Evolutionary conservation across 2,329 filamentous ascomycete species (phyloP).

Genomic region (Sporothrix schenckii): DNA sequence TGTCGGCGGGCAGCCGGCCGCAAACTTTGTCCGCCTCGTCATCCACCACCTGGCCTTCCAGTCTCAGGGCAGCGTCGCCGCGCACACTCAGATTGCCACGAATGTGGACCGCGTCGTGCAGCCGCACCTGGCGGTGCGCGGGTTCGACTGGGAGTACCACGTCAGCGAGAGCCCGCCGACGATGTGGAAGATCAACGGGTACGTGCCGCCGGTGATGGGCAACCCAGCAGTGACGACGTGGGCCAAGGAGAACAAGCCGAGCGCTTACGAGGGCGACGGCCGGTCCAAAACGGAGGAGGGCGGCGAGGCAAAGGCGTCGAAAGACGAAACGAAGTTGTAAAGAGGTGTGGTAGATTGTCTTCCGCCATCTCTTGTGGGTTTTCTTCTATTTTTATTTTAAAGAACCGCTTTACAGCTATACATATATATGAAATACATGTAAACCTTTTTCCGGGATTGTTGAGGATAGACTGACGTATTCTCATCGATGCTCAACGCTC

Average conservation of each 20-base stretch:
- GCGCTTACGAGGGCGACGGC: slow-evolving; percentile 13
- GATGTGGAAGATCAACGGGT: slow-evolving; percentile 50
- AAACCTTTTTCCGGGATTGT: too few species aligned
- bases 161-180: slow-evolving; percentile 48
- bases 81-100: slow-evolving; percentile 21
- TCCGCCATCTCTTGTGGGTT: background rate
- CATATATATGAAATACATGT: too few species aligned
- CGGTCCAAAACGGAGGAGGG: too few species aligned
- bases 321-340: background rate
- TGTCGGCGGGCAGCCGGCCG: slow-evolving; percentile 21
- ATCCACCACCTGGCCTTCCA: slow-evolving; percentile 33
- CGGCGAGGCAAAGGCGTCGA: background rate
- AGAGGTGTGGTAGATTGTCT: background rate
- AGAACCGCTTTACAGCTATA: too few species aligned
- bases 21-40: slow-evolving; percentile 33
- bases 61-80: slow-evolving; percentile 16
- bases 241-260: slow-evolving; percentile 27
- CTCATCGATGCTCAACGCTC: too few species aligned
- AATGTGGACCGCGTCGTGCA: slow-evolving; percentile 44
- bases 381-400: too few species aligned
- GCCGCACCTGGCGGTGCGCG: slow-evolving; percentile 47
- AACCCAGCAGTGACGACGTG: slow-evolving; percentile 16
- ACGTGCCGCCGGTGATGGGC: slow-evolving; percentile 25
- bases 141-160: slow-evolving; percentile 51
- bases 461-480: too few species aligned